Conservation (phyloP, 768 basidiomycete species). For the Tubosaeta sp. region DNA sequence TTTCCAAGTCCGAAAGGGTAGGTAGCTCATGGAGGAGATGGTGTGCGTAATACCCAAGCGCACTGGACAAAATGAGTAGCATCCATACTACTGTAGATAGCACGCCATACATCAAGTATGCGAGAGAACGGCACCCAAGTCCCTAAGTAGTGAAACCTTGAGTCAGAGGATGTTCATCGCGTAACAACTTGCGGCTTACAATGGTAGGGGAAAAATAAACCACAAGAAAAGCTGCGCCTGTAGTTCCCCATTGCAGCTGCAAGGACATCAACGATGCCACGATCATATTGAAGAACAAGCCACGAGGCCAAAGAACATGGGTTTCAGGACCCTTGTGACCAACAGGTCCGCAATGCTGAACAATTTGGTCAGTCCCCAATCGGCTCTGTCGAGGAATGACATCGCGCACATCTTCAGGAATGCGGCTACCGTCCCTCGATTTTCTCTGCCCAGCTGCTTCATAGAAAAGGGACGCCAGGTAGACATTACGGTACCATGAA, state of each 20-base stretch:
- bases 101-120: constrained; percentile 18
- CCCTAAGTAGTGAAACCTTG: constrained; percentile 8
- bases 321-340: background rate
- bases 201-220: constrained; percentile 29
- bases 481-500: constrained; percentile 17
- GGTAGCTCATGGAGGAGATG: background rate
- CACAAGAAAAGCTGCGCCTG: constrained; percentile 24
- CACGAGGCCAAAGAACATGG: constrained; percentile 10
- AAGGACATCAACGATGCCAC: constrained; percentile 29
- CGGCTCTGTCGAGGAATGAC: constrained; percentile 12
- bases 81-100: no score
- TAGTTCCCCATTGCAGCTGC: constrained; percentile 30
- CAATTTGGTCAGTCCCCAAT: constrained; percentile 18
- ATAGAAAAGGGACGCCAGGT: constrained; percentile 14
- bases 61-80: no score
- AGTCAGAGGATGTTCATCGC: background rate
- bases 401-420: background rate
- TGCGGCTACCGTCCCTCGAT: background rate
- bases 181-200: constrained; percentile 5
- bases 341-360: constrained; percentile 18
- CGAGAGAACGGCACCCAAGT: constrained; percentile 33
- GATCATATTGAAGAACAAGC: constrained; percentile 17
- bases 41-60: background rate
- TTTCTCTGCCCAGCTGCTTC: constrained; percentile 10
- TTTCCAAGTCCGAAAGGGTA: background rate